Evolutionary conservation across 805 yeast genomes (phyloP).

Genomic region (Candida nitratophila): DNA sequence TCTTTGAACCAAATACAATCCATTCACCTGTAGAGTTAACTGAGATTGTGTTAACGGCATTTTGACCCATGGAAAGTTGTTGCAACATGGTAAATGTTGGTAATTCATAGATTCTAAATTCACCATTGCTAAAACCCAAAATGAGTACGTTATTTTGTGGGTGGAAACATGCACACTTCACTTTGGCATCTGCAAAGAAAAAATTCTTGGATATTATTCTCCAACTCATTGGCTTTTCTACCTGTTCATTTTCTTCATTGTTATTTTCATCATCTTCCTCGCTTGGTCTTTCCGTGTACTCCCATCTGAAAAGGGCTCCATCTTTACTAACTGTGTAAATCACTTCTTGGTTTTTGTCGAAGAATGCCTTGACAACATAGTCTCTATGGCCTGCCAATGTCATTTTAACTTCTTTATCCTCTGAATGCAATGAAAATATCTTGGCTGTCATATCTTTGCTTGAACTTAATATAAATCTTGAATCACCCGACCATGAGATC

Average conservation of each 20-base stretch:
- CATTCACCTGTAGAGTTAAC: slow-evolving; percentile 88
- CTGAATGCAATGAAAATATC: slow-evolving; percentile 67
- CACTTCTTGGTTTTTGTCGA: slow-evolving; percentile 79
- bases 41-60: slow-evolving; percentile 74
- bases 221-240: slow-evolving; percentile 57
- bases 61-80: slow-evolving; percentile 86
- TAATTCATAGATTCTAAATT: slow-evolving; percentile 83
- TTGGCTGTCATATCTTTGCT: slow-evolving; percentile 88
- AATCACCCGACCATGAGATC: slow-evolving; percentile 84
- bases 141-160: slow-evolving; percentile 62
- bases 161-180: slow-evolving; percentile 82
- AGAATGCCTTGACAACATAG: slow-evolving; percentile 79
- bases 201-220: slow-evolving; percentile 71
- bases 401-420: slow-evolving; percentile 71
- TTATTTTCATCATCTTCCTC: slow-evolving; percentile 40
- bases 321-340: slow-evolving; percentile 90
- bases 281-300: slow-evolving; percentile 55
- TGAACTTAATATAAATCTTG: slow-evolving; percentile 78
- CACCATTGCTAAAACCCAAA: slow-evolving; percentile 86
- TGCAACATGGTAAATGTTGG: slow-evolving; percentile 78
- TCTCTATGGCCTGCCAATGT: slow-evolving; percentile 91
- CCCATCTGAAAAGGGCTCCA: slow-evolving; percentile 93
- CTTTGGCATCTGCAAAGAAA: slow-evolving; percentile 63
- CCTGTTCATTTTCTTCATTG: slow-evolving; percentile 29
- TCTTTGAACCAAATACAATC: slow-evolving; percentile 91